Evolutionary conservation across 495 filamentous ascomycete species (phyloP), one percentile per base, ranked within the genome.

Genomic region (Talaromyces ruber): DNA sequence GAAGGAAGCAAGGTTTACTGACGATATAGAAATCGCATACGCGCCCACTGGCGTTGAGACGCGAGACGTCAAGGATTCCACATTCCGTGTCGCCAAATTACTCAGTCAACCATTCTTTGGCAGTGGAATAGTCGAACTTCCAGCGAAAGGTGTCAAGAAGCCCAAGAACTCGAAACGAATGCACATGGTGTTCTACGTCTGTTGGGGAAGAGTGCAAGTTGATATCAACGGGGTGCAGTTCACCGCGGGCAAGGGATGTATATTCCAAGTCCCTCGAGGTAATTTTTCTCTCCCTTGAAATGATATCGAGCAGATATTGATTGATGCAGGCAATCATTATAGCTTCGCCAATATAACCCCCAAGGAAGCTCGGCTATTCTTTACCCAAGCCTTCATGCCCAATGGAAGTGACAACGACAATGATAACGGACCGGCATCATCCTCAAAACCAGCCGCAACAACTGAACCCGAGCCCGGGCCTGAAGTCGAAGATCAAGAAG

Each of bases 251-350:
- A 90, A 89, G 66, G 93, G 93, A 29, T 92, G 92, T 29, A 86
- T 94, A 65, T 97, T 89, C 76, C 91, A 94, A 72, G 91, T 97
- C 62, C 95, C 94, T 14, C 84, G 92, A 85, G 95, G 94, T 97
- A 71, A 80, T 50, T 3, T 16, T 6, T 30, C 12, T 4, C 34
- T 57, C 43, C 39, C 30, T 12, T 32, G 16, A 50, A 47, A 21
- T 16, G 12, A 37, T 12, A 28, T 25, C n/a, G 2, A 45, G 24
- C 30, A 34, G 30, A 34, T 50, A 21, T 52, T 54, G 57, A 60
- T 64, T 58, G 16, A 39, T 28, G 60, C 64, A 96, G 91, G 90
- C 47, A 96, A 95, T 64, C 84, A 89, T 56, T 96, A 96, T 69
- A 88, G 84, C 65, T 93, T 96, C 63, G 74, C 80, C 43, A 96